A percentile compares a stretch with the other conserved stretches of the same genome.
Conservation (phyloP, 1,139 yeast species). For the Kurtzmaniella quercitrusa region DNA sequence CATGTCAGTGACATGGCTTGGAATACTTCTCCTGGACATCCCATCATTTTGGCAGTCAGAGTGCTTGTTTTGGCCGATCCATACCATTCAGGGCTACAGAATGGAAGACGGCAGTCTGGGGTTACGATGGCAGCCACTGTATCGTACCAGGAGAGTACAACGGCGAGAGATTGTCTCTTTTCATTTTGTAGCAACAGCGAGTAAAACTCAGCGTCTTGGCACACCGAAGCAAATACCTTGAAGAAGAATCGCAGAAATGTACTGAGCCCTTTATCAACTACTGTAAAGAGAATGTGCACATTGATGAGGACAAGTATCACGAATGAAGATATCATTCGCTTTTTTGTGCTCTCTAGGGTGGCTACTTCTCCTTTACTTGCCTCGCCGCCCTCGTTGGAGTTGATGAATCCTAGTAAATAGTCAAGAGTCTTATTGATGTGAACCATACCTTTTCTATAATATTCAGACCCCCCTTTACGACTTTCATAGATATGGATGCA, state of each 20-base stretch:
- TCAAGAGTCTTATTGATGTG: conserved; percentile 53
- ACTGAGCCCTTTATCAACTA: conserved; percentile 49
- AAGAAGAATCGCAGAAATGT: conserved; percentile 45
- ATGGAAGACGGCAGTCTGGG: conserved; percentile 51
- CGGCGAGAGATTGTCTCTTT: conserved; percentile 43
- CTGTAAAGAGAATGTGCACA: conserved; percentile 48
- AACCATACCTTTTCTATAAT: conserved; percentile 44
- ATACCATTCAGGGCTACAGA: conserved; percentile 47
- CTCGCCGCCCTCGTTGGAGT: neutral
- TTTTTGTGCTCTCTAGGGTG: conserved; percentile 15
- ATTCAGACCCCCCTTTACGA: conserved; percentile 42
- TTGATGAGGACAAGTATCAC: conserved; percentile 47
- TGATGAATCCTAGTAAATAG: conserved; percentile 36
- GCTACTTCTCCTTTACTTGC: neutral
- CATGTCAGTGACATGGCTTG: conserved; percentile 40
- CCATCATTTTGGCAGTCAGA: conserved; percentile 50
- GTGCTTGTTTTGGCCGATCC: conserved; percentile 33
- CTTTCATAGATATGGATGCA: conserved; percentile 52
- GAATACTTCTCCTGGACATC: conserved; percentile 55
- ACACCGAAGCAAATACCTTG: conserved; percentile 45
- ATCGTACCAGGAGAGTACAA: conserved; percentile 53
- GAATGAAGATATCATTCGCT: conserved; percentile 39
- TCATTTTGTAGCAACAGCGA: conserved; percentile 30
- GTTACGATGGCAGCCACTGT: conserved; percentile 51
- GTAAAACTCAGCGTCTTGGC: conserved; percentile 28